Evolutionary conservation across 2,329 filamentous ascomycete genomes (phyloP).

Genomic region (Blastomyces silverae): DNA sequence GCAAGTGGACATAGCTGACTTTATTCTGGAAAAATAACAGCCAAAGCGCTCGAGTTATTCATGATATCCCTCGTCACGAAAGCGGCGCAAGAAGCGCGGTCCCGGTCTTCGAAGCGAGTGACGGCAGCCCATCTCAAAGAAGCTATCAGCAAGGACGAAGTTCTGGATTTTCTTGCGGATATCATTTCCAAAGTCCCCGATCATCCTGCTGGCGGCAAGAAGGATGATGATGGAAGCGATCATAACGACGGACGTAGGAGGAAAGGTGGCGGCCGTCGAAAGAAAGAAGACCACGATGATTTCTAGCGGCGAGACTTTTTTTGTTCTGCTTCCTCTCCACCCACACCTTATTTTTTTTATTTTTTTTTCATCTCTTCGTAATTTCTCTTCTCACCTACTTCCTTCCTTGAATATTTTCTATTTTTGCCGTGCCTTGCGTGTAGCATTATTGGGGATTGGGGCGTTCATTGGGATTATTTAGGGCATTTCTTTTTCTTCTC

Average conservation of each 20-base stretch:
- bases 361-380: background rate
- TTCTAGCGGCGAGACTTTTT: background rate
- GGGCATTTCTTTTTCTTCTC: background rate
- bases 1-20: constrained; percentile 14
- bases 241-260: constrained; percentile 43
- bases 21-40: constrained; percentile 38
- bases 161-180: constrained; percentile 88
- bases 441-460: constrained; percentile 13
- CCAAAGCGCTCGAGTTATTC: constrained; percentile 92
- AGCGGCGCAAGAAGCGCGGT: constrained; percentile 74
- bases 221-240: constrained; percentile 43
- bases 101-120: constrained; percentile 80
- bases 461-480: constrained; percentile 3
- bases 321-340: too few species aligned
- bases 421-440: background rate
- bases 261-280: constrained; percentile 39
- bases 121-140: constrained; percentile 87
- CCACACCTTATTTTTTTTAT: too few species aligned
- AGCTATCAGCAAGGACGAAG: constrained; percentile 78
- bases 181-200: constrained; percentile 82
- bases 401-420: background rate
- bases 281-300: constrained; percentile 39
- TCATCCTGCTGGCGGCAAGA: constrained; percentile 41
- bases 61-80: constrained; percentile 93
- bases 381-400: background rate